Evolutionary conservation across 2,329 filamentous ascomycete genomes (phyloP), one percentile per base, ranked within the genome.

Genomic region (Knufia petricola): DNA sequence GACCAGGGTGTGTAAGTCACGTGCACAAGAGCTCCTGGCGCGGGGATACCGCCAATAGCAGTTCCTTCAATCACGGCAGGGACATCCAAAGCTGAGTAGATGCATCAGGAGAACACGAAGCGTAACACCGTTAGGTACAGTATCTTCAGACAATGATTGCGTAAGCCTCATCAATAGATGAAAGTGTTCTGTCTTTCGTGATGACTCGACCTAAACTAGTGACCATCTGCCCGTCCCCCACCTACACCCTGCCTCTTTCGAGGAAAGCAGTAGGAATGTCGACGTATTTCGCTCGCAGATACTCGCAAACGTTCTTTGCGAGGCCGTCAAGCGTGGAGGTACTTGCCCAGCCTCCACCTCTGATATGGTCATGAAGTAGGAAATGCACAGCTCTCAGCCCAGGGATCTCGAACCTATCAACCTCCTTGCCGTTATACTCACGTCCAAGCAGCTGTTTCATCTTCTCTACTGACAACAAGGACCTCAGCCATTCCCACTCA

Each of bases 401-500:
- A 12, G 51, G 46, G 4, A 55, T 31, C 31, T 58, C 54, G 17
- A 44, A 48, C 4, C 55, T n/a, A 13, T 55, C 53, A 13, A 57
- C 45, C 12, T 19, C 3, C 9, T 37, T 49, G 6, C 46, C 50
- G 2, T 32, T 40, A 20, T 45, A 47, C n/a, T 56, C 54, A 1
- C 45, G 32, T 1, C 47, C 55, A 13, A 58, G 12, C 13, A 58
- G 32, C 10, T 48, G 26, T 30, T 51, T 51, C n/a, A 58, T 23
- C 20, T 48, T 48, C 1, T 28, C 12, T 2, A 50, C 28, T 3
- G 49, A 48, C 19, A 59, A 30, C 8, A 52, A 20, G 2, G 52
- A 52, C 10, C 64, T 62, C 9, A 71, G 58, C 67, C 69, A 72
- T 0, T 66, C 57, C 52, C 64, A 75, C 54, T 74, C 70, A 24